Percentiles rank a stretch among this genome's conserved stretches.
phyloP scores from a whole-genome alignment of 2,329 filamentous ascomycete species.

The Botryotinia convoluta region DNA sequence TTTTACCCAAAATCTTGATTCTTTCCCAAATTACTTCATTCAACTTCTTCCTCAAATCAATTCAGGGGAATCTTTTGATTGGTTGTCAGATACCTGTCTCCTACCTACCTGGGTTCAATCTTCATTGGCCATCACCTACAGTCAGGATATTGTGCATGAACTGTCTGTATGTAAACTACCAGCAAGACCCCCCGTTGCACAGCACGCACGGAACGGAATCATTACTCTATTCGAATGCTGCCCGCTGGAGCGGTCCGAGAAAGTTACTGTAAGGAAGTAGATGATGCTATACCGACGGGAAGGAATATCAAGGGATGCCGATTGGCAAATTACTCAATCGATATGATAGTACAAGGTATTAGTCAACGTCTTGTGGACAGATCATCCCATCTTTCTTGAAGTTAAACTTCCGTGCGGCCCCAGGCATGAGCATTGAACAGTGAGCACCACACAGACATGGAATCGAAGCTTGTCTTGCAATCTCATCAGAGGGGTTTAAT shows the following conservation, averaged over 20 bases:
- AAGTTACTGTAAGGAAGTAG: background rate
- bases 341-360: background rate
- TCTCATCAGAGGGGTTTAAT: slow-evolving; percentile 4
- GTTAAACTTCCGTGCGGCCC: slow-evolving; percentile 15
- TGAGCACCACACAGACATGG: slow-evolving; percentile 6
- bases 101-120: background rate
- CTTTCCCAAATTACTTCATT: background rate
- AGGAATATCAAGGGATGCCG: background rate
- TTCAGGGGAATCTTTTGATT: background rate
- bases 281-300: slow-evolving; percentile 16
- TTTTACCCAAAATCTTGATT: background rate
- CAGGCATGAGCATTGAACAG: background rate
- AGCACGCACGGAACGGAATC: background rate
- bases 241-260: slow-evolving; percentile 16
- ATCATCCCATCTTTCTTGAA: slow-evolving; percentile 17
- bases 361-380: slow-evolving; percentile 15
- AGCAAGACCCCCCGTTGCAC: background rate
- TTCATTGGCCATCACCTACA: background rate
- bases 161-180: background rate
- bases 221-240: background rate
- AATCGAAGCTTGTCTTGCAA: slow-evolving; percentile 14
- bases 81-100: background rate
- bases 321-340: background rate
- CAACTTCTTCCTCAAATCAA: background rate
- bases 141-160: slow-evolving; percentile 7